Evolutionary conservation across 257 asterid species (phyloP).

Genomic region (Vinca minor): DNA sequence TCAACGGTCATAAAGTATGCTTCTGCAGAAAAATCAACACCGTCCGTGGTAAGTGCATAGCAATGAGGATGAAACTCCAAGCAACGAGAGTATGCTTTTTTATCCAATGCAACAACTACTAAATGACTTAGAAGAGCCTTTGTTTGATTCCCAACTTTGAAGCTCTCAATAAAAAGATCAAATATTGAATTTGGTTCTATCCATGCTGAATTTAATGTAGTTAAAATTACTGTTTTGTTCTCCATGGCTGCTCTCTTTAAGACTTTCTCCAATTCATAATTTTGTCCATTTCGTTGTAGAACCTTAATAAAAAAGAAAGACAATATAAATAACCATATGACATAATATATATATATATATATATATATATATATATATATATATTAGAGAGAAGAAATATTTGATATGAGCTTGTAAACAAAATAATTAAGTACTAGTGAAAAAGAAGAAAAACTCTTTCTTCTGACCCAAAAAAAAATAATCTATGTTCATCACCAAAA

Average conservation of each 20-base stretch:
- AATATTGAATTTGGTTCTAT: constrained; percentile 44
- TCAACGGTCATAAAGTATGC: constrained; percentile 39
- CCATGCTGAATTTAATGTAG: constrained; percentile 61
- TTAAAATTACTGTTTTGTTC: constrained; percentile 50
- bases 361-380: no score
- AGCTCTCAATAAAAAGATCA: constrained; percentile 53
- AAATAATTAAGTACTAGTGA: no score
- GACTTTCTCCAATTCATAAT: constrained; percentile 23
- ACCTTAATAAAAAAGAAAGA: not conserved
- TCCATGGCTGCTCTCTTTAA: constrained; percentile 41
- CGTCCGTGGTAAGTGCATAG: constrained; percentile 35
- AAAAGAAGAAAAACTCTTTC: no score
- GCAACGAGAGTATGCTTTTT: constrained; percentile 45
- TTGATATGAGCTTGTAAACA: no score
- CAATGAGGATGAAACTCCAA: constrained; percentile 31
- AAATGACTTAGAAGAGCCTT: constrained; percentile 33
- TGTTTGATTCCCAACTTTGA: constrained; percentile 50
- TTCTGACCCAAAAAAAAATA: no score
- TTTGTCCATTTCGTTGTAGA: not conserved
- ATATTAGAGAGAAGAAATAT: no score
- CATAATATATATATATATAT: no score
- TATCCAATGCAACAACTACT: constrained; percentile 45
- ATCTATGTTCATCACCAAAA: no score
- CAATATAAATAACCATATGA: no score
- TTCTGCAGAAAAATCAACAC: constrained; percentile 50